These are phyloP conservation scores for Tuber indicum DNA, from an alignment of 495 filamentous ascomycete species.

Conservation along the genomic window DNA sequence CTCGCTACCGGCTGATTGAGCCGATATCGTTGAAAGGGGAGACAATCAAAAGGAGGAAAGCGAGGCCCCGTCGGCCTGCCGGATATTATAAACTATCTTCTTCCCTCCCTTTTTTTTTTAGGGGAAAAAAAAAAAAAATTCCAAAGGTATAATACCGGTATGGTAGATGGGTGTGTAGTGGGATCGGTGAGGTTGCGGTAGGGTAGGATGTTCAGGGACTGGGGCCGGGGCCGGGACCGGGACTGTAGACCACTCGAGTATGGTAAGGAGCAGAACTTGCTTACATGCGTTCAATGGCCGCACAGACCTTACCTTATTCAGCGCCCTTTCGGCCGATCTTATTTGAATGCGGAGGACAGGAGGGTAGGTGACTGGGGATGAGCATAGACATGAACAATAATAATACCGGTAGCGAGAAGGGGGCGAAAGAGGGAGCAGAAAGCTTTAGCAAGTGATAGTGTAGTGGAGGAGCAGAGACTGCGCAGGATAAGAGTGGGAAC, in stretches of 20 bases:
- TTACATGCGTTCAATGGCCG: not conserved
- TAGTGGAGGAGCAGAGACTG: not conserved
- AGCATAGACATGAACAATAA: not conserved
- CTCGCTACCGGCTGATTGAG: not conserved
- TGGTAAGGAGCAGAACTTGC: not conserved
- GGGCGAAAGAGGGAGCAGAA: not conserved
- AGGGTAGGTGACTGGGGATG: not conserved
- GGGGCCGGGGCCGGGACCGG: not conserved
- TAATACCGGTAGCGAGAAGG: not conserved
- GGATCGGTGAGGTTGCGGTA: not conserved
- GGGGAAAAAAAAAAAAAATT: not conserved
- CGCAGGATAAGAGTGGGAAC: not conserved
- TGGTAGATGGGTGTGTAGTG: not conserved
- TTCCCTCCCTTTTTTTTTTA: not conserved
- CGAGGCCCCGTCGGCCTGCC: not conserved
- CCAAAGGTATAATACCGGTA: not conserved
- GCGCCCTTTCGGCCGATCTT: not conserved
- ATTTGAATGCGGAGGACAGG: not conserved
- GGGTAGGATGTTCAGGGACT: not conserved
- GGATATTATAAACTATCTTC: not conserved
- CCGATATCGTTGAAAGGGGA: slow-evolving; percentile 1
- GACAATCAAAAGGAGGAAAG: not conserved
- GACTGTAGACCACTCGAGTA: not conserved
- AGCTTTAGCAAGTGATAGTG: not conserved
- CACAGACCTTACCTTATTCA: not conserved